Base-by-base conservation (phyloP, 257 asterid species). In the Salvia rosmarinus region DNA sequence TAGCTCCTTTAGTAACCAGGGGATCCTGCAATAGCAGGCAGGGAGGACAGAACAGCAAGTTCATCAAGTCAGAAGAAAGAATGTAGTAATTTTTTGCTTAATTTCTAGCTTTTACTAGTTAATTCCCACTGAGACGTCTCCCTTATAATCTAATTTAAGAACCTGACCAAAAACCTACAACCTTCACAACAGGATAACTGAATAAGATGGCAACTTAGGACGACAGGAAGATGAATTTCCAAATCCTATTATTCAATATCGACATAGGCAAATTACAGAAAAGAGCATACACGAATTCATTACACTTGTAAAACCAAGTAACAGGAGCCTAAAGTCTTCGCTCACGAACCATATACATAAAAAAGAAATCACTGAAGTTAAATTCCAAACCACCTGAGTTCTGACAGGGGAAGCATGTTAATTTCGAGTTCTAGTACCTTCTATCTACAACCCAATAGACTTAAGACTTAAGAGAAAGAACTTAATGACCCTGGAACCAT, bases 1-100 rank as follows among this genome's bases (percentile, higher is more conserved):
- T 84, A 61, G 89, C 66, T 67, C 92, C 92, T 79, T 84, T 86
- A 39, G 90, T 88, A 74, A 88, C 89, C 34, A 88, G 81, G 21
- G 96, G 96, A 72, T 90, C 95, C 95, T 90, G 89, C 67, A 62
- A 74, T 12, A 72, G 19, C 68, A 37, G 46, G 72, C 19, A 47
- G 34, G 42, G 40, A 20, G n/a, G 40, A 35, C 50, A 56, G 47
- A 37, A 49, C 2, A n/a, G 10, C 32, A 73, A 50, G 21, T 51
- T 66, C 65, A 25, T 16, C 25, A 55, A n/a, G 8, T 39, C 54
- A 5, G 68, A 74, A 54, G 25, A 64, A 23, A 11, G 25, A 64
- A 43, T 9, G 2, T 6, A 23, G 42, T 64, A 23, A 21, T 64
- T 19, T 54, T 46, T 37, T 10, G 10, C 9, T 39, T 56, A 3